Evolutionary conservation across 305 asterid genomes (phyloP), one percentile per base, ranked within the genome.

Genomic region (Vinca major): DNA sequence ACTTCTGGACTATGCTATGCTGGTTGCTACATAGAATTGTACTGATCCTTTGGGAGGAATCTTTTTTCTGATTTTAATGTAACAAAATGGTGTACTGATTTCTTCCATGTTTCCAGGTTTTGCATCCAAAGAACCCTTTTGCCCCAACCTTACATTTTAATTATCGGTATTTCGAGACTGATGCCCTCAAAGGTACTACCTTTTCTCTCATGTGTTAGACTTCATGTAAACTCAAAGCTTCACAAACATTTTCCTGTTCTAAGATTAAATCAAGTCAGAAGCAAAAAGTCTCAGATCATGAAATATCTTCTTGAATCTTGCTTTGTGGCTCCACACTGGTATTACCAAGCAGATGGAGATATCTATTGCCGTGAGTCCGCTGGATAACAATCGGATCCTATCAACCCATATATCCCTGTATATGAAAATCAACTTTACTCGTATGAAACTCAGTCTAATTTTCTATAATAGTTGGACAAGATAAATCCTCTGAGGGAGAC

Each of bases 101-200:
- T 26, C 33, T 26, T 26, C 33, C 1, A 26, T 26, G 33, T 26
- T 26, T 72, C 48, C 84, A 89, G 97, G 97, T 92, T 78, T 82
- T 92, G 78, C 96, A 92, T 80, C 98, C 98, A 33, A 88, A 89
- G 80, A 89, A 92, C 70, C 98, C 98, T 39, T 92, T 89, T 86
- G 97, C 98, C 49, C 98, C 95, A 36, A 92, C 98, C 11, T 71
- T 92, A 86, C 98, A 92, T 84, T 92, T 92, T 69, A 90, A 92
- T 73, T 92, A 92, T 79, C 88, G 96, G 19, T 92, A 92, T 78
- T 92, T 92, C 72, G 97, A 92, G 87, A 92, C 97, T 9, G 96
- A 92, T 81, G 88, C 97, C 51, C 88, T 96, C 8, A 79, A 86
- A 85, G 98, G 98, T 92, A 80, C 43, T 20, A 26, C 44, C 39